Percentiles rank a stretch among this genome's conserved stretches.
Evolutionary conservation across 2,329 filamentous ascomycete species (phyloP).

Genomic region (Mollisia scopiformis): DNA sequence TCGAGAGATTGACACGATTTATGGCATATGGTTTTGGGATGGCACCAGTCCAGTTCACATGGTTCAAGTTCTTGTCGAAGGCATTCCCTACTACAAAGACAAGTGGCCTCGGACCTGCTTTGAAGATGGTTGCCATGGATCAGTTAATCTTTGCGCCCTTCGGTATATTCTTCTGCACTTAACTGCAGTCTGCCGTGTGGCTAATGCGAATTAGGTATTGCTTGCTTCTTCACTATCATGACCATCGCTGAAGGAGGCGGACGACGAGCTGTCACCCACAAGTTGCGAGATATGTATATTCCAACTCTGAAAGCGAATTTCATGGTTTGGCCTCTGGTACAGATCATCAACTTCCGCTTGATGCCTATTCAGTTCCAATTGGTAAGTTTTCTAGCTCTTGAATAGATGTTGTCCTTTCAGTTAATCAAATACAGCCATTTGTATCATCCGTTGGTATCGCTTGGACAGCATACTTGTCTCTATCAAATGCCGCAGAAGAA

Average conservation of each 20-base stretch:
- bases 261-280: conserved; percentile 74
- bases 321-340: conserved; percentile 91
- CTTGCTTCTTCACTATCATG: conserved; percentile 93
- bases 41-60: conserved; percentile 93
- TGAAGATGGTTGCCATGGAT: conserved; percentile 91
- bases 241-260: conserved; percentile 93
- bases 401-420: neutral
- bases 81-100: conserved; percentile 85
- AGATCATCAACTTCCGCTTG: conserved; percentile 94
- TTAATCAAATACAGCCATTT: conserved; percentile 69
- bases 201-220: conserved; percentile 60
- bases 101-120: conserved; percentile 71
- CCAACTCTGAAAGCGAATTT: conserved; percentile 96
- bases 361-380: conserved; percentile 97
- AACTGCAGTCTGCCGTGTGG: neutral
- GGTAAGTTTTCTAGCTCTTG: conserved; percentile 60
- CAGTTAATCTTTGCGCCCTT: conserved; percentile 92
- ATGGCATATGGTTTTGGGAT: conserved; percentile 98
- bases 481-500: conserved; percentile 81
- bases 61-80: conserved; percentile 85
- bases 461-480: conserved; percentile 95
- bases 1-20: conserved; percentile 90
- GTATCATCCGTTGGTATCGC: conserved; percentile 95
- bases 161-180: conserved; percentile 52
- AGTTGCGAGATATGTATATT: conserved; percentile 92